These are phyloP conservation scores for Naematelia aurantialba DNA, from an alignment of 768 basidiomycete species.

Conservation along the genomic window DNA sequence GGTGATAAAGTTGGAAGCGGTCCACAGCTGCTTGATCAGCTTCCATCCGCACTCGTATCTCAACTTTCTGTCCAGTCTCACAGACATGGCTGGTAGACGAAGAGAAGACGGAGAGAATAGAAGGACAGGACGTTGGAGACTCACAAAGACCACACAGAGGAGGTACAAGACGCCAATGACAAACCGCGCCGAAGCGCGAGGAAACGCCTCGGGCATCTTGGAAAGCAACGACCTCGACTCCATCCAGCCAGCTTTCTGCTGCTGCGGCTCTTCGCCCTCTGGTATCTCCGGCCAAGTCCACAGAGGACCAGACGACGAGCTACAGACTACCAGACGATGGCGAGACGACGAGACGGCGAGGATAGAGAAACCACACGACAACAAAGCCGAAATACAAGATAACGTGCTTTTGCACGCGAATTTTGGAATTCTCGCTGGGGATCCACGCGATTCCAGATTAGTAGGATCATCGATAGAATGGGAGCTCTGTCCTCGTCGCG, in stretches of 20 bases:
- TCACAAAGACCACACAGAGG: constrained; percentile 18
- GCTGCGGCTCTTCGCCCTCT: too few relatives aligned
- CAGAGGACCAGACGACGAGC: too few relatives aligned
- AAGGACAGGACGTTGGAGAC: constrained; percentile 1
- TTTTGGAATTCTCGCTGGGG: too few relatives aligned
- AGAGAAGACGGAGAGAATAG: neutral
- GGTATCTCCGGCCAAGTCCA: too few relatives aligned
- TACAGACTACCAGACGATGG: too few relatives aligned
- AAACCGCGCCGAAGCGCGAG: neutral
- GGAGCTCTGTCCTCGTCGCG: too few relatives aligned
- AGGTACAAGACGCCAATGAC: neutral
- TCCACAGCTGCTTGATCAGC: constrained; percentile 63
- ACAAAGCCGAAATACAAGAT: too few relatives aligned
- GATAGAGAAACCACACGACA: too few relatives aligned
- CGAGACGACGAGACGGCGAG: too few relatives aligned
- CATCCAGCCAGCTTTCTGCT: neutral
- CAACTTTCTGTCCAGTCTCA: neutral
- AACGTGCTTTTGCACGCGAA: too few relatives aligned
- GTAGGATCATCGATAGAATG: too few relatives aligned
- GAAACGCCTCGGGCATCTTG: neutral
- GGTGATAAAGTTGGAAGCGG: constrained; percentile 75
- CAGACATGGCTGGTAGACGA: neutral
- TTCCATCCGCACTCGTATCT: neutral
- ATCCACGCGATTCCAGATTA: too few relatives aligned
- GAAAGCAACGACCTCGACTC: neutral